Evolutionary conservation across 371 early-diverging fungal genomes (phyloP).

Genomic region (Saksenaea oblongispora): DNA sequence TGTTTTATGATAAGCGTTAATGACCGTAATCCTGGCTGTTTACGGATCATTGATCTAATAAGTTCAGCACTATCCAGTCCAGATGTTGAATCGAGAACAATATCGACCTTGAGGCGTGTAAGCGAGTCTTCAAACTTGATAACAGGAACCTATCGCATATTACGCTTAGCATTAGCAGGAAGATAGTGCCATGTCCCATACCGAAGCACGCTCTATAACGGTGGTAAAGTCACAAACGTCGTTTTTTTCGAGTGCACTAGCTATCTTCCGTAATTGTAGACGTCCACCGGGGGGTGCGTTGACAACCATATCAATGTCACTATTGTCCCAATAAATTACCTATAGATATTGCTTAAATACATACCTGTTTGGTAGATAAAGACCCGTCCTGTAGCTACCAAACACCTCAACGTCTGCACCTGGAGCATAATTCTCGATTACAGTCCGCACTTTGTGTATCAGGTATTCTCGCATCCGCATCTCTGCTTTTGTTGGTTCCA

Average conservation of each 20-base stretch:
- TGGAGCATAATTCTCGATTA: conserved; percentile 43
- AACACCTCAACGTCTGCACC: conserved; percentile 65
- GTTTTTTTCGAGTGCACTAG: conserved; percentile 13
- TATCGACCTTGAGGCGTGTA: conserved; percentile 80
- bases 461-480: conserved; percentile 71
- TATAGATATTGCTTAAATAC: not conserved
- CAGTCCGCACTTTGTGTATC: conserved; percentile 57
- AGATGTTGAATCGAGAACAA: conserved; percentile 72
- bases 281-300: conserved; percentile 21
- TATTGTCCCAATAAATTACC: conserved; percentile 10
- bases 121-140: conserved; percentile 82
- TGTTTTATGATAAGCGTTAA: conserved; percentile 84
- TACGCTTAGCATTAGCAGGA: not conserved
- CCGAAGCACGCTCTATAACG: conserved; percentile 54
- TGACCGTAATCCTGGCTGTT: conserved; percentile 64
- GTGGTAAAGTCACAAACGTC: conserved; percentile 30
- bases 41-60: conserved; percentile 55
- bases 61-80: conserved; percentile 70
- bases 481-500: conserved; percentile 82
- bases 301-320: conserved; percentile 85
- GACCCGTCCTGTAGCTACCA: conserved; percentile 83
- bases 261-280: conserved; percentile 14
- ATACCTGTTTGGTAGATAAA: conserved; percentile 83
- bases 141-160: conserved; percentile 77
- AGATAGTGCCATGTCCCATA: conserved; percentile 15